A percentile compares a stretch with the other conserved stretches of the same genome.
Conservation (phyloP, 2,329 filamentous ascomycete genomes). For the Orbilia brochopaga region DNA sequence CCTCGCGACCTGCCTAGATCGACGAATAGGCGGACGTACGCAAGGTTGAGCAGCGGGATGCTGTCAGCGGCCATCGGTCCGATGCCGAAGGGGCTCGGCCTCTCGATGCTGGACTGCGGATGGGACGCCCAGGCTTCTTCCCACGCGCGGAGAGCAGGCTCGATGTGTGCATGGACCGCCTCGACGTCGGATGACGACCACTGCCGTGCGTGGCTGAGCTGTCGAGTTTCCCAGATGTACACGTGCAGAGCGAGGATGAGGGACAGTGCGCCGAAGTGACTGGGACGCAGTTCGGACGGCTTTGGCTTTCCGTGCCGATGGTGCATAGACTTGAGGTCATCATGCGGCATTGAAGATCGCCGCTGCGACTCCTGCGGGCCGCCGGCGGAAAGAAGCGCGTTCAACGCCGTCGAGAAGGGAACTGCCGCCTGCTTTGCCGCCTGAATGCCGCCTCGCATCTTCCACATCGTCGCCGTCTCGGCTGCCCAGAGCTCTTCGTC, state of each 20-base stretch:
- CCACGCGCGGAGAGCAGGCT: constrained; percentile 92
- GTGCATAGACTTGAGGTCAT: constrained; percentile 63
- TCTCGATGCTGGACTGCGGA: constrained; percentile 79
- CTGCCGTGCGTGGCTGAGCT: constrained; percentile 78
- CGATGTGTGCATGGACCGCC: constrained; percentile 93
- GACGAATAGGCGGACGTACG: constrained; percentile 89
- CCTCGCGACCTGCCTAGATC: constrained; percentile 92
- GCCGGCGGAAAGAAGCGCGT: constrained; percentile 78
- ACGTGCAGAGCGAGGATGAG: constrained; percentile 95
- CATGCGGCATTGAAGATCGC: constrained; percentile 58
- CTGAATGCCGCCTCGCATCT: constrained; percentile 73
- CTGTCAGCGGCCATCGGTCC: constrained; percentile 87
- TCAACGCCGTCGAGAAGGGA: constrained; percentile 82
- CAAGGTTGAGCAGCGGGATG: constrained; percentile 86
- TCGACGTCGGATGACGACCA: constrained; percentile 94
- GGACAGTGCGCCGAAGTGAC: constrained; percentile 88
- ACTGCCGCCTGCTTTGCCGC: constrained; percentile 73
- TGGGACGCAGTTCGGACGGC: constrained; percentile 62
- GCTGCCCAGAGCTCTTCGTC: constrained; percentile 90
- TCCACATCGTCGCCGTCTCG: constrained; percentile 81
- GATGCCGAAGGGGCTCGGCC: constrained; percentile 80
- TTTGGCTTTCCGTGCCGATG: constrained; percentile 60
- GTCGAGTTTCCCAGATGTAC: constrained; percentile 96
- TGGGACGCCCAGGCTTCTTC: constrained; percentile 89
- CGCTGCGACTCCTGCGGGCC: constrained; percentile 27